A percentile compares a stretch with the other conserved stretches of the same genome.
Evolutionary conservation across 768 basidiomycete species (phyloP).

Genomic region (Melanogaster broomeanus): DNA sequence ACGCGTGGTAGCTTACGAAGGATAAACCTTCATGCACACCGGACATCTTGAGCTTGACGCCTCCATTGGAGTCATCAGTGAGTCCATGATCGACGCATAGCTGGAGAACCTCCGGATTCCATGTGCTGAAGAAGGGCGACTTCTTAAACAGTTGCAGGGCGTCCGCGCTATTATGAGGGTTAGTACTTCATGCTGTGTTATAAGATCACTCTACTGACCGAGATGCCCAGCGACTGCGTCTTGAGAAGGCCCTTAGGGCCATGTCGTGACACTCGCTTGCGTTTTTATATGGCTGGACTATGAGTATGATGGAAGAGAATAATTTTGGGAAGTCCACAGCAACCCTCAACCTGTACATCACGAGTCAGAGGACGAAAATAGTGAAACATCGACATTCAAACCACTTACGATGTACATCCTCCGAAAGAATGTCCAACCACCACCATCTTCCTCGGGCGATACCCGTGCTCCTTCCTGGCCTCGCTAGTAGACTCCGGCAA

Average conservation of each 20-base stretch:
- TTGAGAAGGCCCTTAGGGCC: slow-evolving; percentile 48
- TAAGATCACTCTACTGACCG: slow-evolving; percentile 39
- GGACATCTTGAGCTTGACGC: slow-evolving; percentile 64
- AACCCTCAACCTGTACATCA: slow-evolving; percentile 53
- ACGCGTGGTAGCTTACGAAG: slow-evolving; percentile 46
- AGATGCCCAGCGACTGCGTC: slow-evolving; percentile 66
- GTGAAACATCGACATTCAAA: neutral
- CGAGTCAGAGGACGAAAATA: slow-evolving; percentile 2
- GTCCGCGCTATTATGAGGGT: slow-evolving; percentile 49
- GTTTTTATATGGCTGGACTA: slow-evolving; percentile 29
- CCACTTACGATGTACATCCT: slow-evolving; percentile 69
- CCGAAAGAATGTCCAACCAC: slow-evolving; percentile 86
- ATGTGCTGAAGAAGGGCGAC: slow-evolving; percentile 67
- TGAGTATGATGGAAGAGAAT: slow-evolving; percentile 71
- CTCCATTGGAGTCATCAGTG: slow-evolving; percentile 32
- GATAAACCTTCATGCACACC: slow-evolving; percentile 63
- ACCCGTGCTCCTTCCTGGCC: slow-evolving; percentile 48
- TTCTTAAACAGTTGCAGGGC: slow-evolving; percentile 50
- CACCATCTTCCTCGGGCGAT: slow-evolving; percentile 55
- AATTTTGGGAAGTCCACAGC: slow-evolving; percentile 63
- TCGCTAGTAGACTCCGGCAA: slow-evolving; percentile 44
- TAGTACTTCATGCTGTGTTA: neutral
- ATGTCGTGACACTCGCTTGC: neutral
- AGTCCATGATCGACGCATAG: slow-evolving; percentile 64
- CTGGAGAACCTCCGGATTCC: slow-evolving; percentile 65